Evolutionary conservation across 148 eudicot species (phyloP).

Genomic region (Cornus controversa): DNA sequence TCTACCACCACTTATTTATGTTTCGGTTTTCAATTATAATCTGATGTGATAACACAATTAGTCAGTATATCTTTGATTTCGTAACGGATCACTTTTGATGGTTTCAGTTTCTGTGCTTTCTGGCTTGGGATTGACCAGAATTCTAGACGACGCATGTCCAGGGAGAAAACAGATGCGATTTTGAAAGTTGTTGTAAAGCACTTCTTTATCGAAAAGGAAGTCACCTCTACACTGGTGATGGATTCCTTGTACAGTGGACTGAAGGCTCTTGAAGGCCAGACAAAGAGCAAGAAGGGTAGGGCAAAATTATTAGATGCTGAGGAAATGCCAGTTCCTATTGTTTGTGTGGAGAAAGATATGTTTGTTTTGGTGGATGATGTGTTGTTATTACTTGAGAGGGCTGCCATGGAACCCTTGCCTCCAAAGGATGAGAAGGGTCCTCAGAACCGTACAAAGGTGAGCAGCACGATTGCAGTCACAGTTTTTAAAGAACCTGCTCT

Average conservation of each 20-base stretch:
- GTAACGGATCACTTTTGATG: slow-evolving; percentile 8
- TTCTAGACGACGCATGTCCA: slow-evolving; percentile 73
- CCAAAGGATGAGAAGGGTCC: slow-evolving; percentile 97
- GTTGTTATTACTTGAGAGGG: slow-evolving; percentile 70
- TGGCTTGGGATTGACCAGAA: slow-evolving; percentile 82
- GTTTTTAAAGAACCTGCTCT: no score
- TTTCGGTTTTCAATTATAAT: not conserved
- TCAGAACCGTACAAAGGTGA: slow-evolving; percentile 92
- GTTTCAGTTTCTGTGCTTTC: slow-evolving; percentile 81
- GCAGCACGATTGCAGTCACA: slow-evolving; percentile 10
- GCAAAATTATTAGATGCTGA: slow-evolving; percentile 61
- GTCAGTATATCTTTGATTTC: not conserved
- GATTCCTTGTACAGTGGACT: slow-evolving; percentile 95
- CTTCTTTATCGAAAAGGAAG: slow-evolving; percentile 92
- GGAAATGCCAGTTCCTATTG: slow-evolving; percentile 66
- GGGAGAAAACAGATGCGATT: slow-evolving; percentile 73
- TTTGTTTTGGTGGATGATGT: slow-evolving; percentile 89
- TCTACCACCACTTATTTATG: not conserved
- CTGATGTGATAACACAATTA: not conserved
- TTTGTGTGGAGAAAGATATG: slow-evolving; percentile 65
- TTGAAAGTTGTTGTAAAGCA: slow-evolving; percentile 79
- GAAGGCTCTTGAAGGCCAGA: slow-evolving; percentile 85
- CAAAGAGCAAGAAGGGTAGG: slow-evolving; percentile 57
- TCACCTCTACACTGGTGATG: slow-evolving; percentile 94
- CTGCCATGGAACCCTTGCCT: slow-evolving; percentile 83